Percentiles rank a stretch among this genome's conserved stretches.
Conservation (phyloP, 2,329 filamentous ascomycete genomes). For the Trichoderma hamatum region DNA sequence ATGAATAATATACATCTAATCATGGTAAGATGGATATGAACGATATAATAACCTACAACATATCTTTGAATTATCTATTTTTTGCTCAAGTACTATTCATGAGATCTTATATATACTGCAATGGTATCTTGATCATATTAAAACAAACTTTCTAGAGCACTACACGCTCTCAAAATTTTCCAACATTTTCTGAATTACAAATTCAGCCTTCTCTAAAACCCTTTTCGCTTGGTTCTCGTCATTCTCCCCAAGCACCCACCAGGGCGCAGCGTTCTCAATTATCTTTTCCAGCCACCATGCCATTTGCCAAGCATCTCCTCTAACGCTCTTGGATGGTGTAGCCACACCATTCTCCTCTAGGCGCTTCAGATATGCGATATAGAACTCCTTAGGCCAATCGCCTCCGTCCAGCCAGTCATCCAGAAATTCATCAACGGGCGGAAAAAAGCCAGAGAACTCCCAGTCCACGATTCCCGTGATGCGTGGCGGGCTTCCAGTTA, state of each 20-base stretch:
- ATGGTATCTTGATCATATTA: too few species aligned
- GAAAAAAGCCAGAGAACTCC: constrained; percentile 35
- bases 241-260: constrained; percentile 12
- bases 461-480: constrained; percentile 34
- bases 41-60: too few species aligned
- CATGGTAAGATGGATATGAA: too few species aligned
- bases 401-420: constrained; percentile 27
- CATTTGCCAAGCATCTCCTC: background rate
- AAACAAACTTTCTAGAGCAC: too few species aligned
- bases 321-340: constrained; percentile 11
- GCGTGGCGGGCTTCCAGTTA: constrained; percentile 23
- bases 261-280: constrained; percentile 26
- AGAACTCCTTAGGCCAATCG: constrained; percentile 28
- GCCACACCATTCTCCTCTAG: background rate
- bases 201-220: background rate
- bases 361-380: background rate
- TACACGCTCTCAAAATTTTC: background rate
- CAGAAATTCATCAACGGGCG: constrained; percentile 31
- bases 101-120: too few species aligned
- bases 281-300: constrained; percentile 19
- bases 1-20: too few species aligned
- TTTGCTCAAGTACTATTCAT: too few species aligned
- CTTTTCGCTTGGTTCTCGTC: background rate
- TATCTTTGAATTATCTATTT: too few species aligned
- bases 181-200: background rate